Conservation (phyloP, 768 basidiomycete genomes). For the Strobilomyces echinocephalus region DNA sequence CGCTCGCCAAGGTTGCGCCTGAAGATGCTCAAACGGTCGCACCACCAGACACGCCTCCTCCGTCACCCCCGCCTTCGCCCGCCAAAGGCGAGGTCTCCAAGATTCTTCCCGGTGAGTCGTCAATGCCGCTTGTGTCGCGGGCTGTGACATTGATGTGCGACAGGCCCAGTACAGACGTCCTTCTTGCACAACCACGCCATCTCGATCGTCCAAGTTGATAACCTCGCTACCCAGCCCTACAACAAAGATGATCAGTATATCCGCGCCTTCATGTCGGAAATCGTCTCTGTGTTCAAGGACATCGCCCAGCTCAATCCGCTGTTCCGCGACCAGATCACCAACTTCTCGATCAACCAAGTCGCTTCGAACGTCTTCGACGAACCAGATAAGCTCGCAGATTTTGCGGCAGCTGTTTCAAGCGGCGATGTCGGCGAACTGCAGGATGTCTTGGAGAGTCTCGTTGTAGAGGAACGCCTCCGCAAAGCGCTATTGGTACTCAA, state of each 20-base stretch:
- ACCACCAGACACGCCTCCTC: constrained; percentile 40
- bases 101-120: constrained; percentile 20
- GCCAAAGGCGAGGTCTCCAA: constrained; percentile 22
- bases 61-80: constrained; percentile 23
- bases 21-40: constrained; percentile 42
- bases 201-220: constrained; percentile 86
- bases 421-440: constrained; percentile 93
- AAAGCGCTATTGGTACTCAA: constrained; percentile 91
- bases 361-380: constrained; percentile 95
- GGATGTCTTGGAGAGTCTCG: constrained; percentile 83
- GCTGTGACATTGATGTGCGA: constrained; percentile 2
- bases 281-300: constrained; percentile 96
- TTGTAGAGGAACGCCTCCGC: constrained; percentile 82
- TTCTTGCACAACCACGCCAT: constrained; percentile 79
- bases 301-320: constrained; percentile 95
- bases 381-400: constrained; percentile 95
- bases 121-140: too few relatives aligned
- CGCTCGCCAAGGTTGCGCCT: constrained; percentile 33
- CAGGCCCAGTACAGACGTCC: constrained; percentile 71
- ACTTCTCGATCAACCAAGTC: constrained; percentile 90
- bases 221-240: constrained; percentile 75
- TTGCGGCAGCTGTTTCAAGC: constrained; percentile 91
- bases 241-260: constrained; percentile 93
- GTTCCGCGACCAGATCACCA: constrained; percentile 97
- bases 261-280: constrained; percentile 93